Evolutionary conservation across 176 grass and related monocot species (phyloP), one percentile per base, ranked within the genome.

Genomic region (Oryza meridionalis): DNA sequence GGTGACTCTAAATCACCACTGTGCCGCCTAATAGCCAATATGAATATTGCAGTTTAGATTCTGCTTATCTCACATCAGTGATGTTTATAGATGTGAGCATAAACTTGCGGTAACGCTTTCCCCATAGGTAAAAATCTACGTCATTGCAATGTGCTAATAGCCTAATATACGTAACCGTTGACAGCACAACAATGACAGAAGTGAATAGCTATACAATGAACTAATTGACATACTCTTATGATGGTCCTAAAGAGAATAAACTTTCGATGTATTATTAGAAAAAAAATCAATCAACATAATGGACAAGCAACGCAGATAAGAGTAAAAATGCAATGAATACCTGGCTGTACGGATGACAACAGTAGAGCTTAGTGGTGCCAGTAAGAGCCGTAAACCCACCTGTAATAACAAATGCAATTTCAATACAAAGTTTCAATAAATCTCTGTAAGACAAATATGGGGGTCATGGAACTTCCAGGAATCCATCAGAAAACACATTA

Each of bases 341-440:
- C 88, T 90, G 74, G 84, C 88, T 74, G 84, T 86, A 77, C 88
- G 74, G 27, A 90, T 58, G 32, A 90, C 84, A 49, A 86, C 2
- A 74, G 40, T 83, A 69, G 88, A 90, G 38, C 75, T 79, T 83
- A 90, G 42, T 17, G 88, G 88, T 4, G 88, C 88, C 37, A 90
- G 81, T 83, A 90, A 83, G 70, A 90, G 84, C 74, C 68, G 79
- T 71, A 90, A 73, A 83, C 88, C 88, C 16, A 90, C 47, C 84
- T 90, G 17, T 35, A 13, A 76, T 3, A 87, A 46, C 1, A 14
- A 78, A 71, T 73, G 59, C 19, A 69, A 13, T 86, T 46, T 72
- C 51, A 68, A 71, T 59, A 73, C 47, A 62, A 61, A 74, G 2
- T 50, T 70, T 14, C 25, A 11, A 82, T 82, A 78, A 47, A 2